These are phyloP conservation scores for Beauveria bassiana DNA, from an alignment of 2,329 filamentous ascomycete species.

Conservation along the genomic window DNA sequence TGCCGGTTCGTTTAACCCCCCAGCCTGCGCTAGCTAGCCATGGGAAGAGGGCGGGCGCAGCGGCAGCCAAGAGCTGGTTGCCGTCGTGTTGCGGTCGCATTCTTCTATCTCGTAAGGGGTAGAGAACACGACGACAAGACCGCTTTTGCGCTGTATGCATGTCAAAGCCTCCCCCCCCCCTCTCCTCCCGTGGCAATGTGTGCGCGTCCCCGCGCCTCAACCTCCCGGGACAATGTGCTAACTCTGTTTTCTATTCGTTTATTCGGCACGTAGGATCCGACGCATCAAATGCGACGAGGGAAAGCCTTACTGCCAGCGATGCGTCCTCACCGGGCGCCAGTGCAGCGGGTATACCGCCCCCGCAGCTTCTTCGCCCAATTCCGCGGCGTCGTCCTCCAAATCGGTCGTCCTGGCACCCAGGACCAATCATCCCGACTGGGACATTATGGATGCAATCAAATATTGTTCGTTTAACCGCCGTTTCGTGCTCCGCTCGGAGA, in stretches of 20 bases:
- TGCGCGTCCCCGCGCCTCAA: not conserved
- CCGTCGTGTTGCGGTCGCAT: not conserved
- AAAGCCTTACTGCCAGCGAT: conserved; percentile 10
- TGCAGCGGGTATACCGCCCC: conserved; percentile 6
- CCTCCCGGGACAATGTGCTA: not conserved
- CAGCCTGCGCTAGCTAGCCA: not conserved
- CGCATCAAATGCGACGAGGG: conserved; percentile 11
- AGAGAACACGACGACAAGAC: not conserved
- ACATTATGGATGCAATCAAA: conserved; percentile 10
- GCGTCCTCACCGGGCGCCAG: conserved; percentile 3
- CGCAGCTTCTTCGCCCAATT: not conserved
- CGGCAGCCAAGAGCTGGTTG: not conserved
- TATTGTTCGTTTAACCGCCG: conserved; percentile 7
- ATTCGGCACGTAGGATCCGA: conserved; percentile 1
- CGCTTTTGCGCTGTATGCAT: not conserved
- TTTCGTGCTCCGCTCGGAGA: not conserved
- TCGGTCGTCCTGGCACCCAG: not conserved
- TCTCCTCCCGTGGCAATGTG: not conserved
- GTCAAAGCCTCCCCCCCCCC: not conserved
- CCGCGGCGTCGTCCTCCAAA: not conserved
- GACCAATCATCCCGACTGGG: not conserved
- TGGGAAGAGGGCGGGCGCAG: not conserved
- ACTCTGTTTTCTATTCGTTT: not conserved
- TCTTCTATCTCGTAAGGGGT: not conserved
- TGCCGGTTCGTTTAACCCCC: conserved; percentile 10